phyloP scores from a whole-genome alignment of 805 yeast genomes.

The Nakazawaea ambrosiae region DNA sequence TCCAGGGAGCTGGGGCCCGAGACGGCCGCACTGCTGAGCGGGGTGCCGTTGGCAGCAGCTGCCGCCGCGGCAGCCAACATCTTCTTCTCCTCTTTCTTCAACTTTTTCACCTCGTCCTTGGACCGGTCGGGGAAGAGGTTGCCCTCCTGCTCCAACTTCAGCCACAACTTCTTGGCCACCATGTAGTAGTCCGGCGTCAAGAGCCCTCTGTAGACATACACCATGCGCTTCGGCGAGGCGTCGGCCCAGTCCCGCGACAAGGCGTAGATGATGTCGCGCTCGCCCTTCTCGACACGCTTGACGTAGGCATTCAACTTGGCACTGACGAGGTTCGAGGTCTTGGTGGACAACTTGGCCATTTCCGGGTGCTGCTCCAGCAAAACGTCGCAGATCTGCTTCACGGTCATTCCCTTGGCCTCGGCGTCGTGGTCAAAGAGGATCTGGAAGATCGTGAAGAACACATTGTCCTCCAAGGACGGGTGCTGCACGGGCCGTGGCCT shows the following conservation, averaged over 20 bases:
- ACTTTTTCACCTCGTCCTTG: constrained; percentile 10
- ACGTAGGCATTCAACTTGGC: constrained; percentile 84
- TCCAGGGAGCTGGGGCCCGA: background rate
- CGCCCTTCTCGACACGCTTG: constrained; percentile 80
- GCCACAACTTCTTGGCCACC: constrained; percentile 53
- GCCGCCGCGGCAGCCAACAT: constrained; percentile 6
- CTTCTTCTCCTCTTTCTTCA: constrained; percentile 11
- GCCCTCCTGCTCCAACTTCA: constrained; percentile 41
- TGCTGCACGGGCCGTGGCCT: constrained; percentile 67
- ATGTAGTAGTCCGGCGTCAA: constrained; percentile 68
- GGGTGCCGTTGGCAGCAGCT: constrained; percentile 6
- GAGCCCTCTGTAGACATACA: constrained; percentile 75
- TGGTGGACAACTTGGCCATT: constrained; percentile 74
- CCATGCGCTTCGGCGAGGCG: constrained; percentile 85
- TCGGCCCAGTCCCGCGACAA: constrained; percentile 87
- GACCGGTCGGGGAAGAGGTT: constrained; percentile 15
- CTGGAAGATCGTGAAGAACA: constrained; percentile 65
- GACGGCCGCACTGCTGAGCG: constrained; percentile 2
- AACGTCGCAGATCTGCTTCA: constrained; percentile 77
- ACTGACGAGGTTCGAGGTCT: constrained; percentile 72
- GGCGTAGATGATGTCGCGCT: constrained; percentile 62
- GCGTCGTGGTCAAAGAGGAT: constrained; percentile 65
- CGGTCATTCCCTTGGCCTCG: constrained; percentile 78
- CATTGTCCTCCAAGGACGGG: constrained; percentile 65
- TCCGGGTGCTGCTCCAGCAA: constrained; percentile 72